Conservation (phyloP, 768 basidiomycete species). For the Lactarius hatsudake region DNA sequence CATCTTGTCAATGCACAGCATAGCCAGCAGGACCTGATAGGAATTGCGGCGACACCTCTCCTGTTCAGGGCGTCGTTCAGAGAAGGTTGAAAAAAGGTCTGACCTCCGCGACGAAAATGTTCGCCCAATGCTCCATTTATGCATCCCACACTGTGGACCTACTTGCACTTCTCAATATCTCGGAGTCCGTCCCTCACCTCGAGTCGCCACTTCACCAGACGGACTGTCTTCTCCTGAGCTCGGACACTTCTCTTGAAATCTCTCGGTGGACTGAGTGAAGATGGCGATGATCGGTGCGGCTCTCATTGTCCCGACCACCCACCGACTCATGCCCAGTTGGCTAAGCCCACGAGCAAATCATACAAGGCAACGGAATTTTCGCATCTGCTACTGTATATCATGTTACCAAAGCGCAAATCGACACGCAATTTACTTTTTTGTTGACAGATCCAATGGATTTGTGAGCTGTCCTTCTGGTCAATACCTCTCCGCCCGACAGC, state of each 20-base stretch:
- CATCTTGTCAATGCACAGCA: conserved; percentile 4
- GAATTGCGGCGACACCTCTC: conserved; percentile 57
- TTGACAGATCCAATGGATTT: conserved; percentile 82
- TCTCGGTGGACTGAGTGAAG: conserved; percentile 36
- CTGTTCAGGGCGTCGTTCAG: conserved; percentile 70
- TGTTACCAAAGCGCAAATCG: conserved; percentile 72
- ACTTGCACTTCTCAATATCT: conserved; percentile 88
- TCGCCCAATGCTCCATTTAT: conserved; percentile 13
- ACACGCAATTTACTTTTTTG: conserved; percentile 73
- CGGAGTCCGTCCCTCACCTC: conserved; percentile 83
- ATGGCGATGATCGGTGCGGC: conserved; percentile 47
- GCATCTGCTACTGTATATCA: conserved; percentile 92
- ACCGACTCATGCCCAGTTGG: not conserved
- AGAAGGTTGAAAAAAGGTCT: conserved; percentile 71
- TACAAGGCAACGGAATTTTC: conserved; percentile 85
- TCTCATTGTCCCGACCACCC: conserved; percentile 28
- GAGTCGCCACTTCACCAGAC: conserved; percentile 75
- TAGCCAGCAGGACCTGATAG: conserved; percentile 36
- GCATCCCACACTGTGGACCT: conserved; percentile 45
- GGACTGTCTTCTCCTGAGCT: conserved; percentile 36
- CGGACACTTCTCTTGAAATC: conserved; percentile 32
- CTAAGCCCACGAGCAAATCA: conserved; percentile 57
- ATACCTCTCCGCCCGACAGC: conserved; percentile 22
- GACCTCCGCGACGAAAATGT: conserved; percentile 86
- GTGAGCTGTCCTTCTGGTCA: conserved; percentile 32